phyloP scores from a whole-genome alignment of 352 stramenopile genomes.

The Halophytophthora batemanensis region DNA sequence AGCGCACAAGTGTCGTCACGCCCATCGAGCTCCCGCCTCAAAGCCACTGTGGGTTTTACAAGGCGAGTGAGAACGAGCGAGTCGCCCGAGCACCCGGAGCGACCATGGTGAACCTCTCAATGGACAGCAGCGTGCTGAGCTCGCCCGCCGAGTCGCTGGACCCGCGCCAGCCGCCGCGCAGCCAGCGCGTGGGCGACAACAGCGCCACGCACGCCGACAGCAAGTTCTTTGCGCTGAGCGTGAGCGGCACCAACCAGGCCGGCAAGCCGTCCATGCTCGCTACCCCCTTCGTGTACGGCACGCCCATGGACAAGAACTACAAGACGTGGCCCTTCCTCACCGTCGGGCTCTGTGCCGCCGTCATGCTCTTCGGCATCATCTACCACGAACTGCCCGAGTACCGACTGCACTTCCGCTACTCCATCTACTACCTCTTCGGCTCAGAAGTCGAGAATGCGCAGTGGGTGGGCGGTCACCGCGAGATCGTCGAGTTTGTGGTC shows the following conservation, averaged over 20 bases:
- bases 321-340: constrained; percentile 76
- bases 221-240: constrained; percentile 75
- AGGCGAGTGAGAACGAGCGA: not conserved
- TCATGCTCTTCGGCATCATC: constrained; percentile 66
- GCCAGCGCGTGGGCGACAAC: constrained; percentile 21
- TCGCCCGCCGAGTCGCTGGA: constrained; percentile 36
- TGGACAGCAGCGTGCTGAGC: constrained; percentile 38
- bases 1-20: too few species aligned
- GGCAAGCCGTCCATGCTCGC: constrained; percentile 50
- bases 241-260: constrained; percentile 41
- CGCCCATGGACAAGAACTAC: constrained; percentile 75
- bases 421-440: constrained; percentile 61
- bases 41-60: constrained; percentile 8
- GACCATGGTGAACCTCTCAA: constrained; percentile 43
- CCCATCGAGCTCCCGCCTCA: constrained; percentile 13
- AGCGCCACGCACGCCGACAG: constrained; percentile 42
- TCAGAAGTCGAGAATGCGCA: constrained; percentile 38
- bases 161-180: constrained; percentile 18
- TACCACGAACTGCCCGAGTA: constrained; percentile 77
- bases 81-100: not conserved
- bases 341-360: constrained; percentile 39
- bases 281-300: constrained; percentile 73
- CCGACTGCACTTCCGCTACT: constrained; percentile 56
- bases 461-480: constrained; percentile 73
- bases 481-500: constrained; percentile 72